Evolutionary conservation across 257 asterid species (phyloP).

Genomic region (Solanum rostratum): DNA sequence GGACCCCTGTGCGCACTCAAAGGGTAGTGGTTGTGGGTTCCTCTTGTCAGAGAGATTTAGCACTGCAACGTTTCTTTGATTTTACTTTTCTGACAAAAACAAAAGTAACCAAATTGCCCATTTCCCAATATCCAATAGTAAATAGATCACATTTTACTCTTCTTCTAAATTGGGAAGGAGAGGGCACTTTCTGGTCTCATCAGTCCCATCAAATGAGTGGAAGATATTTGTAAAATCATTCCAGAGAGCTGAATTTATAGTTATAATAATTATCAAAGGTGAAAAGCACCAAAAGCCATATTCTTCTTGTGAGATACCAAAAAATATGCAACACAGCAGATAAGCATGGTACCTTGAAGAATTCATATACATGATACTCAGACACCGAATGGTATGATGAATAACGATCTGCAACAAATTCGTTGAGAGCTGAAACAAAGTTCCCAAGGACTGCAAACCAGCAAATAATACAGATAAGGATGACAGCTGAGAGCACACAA

Average conservation of each 20-base stretch:
- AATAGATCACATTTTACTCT: not conserved
- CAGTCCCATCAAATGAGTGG: not conserved
- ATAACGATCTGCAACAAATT: constrained; percentile 72
- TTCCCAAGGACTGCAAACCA: constrained; percentile 83
- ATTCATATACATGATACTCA: constrained; percentile 88
- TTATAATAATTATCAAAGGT: not conserved
- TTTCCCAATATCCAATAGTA: not conserved
- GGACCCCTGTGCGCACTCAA: no score
- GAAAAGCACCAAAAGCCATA: not conserved
- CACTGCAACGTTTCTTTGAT: not conserved
- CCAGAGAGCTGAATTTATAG: not conserved
- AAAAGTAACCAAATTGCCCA: not conserved
- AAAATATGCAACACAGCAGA: not conserved
- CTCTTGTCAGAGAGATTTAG: not conserved
- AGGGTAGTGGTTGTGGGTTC: no score
- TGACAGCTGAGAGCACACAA: not conserved
- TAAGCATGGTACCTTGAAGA: constrained; percentile 56
- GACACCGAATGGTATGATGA: constrained; percentile 53
- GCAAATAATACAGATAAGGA: constrained; percentile 1
- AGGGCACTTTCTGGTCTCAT: not conserved
- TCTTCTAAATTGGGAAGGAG: not conserved
- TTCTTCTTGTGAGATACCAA: not conserved
- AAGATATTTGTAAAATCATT: not conserved
- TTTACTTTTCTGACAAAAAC: not conserved
- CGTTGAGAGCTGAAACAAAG: constrained; percentile 84